Evolutionary conservation across 176 grass and related monocot genomes (phyloP).

Genomic region (Elaeis guineensis): DNA sequence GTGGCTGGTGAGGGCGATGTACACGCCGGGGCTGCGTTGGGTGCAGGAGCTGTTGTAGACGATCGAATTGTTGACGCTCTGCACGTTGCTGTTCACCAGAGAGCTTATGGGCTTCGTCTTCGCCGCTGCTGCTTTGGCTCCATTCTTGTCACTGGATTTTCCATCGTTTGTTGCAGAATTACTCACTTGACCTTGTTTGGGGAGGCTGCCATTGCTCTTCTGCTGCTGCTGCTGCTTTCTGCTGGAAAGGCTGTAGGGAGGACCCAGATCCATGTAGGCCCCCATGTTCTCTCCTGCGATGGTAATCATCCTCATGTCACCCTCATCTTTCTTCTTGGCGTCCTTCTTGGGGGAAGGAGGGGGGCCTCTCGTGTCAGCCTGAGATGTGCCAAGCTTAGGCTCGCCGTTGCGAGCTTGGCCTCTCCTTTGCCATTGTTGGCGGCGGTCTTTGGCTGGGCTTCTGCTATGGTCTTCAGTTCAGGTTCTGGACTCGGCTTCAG

Average conservation of each 20-base stretch:
- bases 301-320: constrained; percentile 23
- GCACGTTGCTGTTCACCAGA: constrained; percentile 42
- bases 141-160: background rate
- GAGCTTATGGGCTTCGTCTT: constrained; percentile 24
- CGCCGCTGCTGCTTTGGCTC: background rate
- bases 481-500: background rate
- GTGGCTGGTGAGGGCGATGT: constrained; percentile 21
- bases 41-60: constrained; percentile 23
- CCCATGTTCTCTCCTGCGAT: constrained; percentile 36
- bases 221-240: constrained; percentile 17
- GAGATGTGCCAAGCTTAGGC: constrained; percentile 4
- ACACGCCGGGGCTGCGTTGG: constrained; percentile 26
- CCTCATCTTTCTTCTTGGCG: constrained; percentile 15
- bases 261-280: constrained; percentile 28
- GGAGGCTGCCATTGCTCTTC: constrained; percentile 2
- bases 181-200: background rate
- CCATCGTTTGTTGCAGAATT: background rate
- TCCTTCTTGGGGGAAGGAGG: background rate
- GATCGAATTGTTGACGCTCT: constrained; percentile 39
- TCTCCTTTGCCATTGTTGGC: background rate
- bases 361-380: background rate
- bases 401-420: background rate
- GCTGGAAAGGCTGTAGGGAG: background rate
- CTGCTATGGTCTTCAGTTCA: constrained; percentile 12
- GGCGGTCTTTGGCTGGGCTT: background rate